A percentile compares a stretch with the other conserved stretches of the same genome.
Conservation (phyloP, 1,284 basidiomycete genomes). For the Ustilago hordei region DNA sequence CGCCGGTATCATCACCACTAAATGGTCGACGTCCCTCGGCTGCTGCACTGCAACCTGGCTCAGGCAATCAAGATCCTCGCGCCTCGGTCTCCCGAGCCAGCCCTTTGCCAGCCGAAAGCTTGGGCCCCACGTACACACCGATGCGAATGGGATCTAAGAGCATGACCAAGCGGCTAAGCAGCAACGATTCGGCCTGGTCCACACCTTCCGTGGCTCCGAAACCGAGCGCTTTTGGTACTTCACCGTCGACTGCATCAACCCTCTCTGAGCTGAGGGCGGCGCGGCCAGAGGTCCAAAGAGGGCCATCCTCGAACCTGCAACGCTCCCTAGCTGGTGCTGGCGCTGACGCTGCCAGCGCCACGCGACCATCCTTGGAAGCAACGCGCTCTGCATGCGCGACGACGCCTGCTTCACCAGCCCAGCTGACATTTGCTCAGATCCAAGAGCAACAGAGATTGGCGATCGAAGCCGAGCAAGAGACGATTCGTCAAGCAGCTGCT, state of each 20-base stretch:
- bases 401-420: constrained; percentile 21
- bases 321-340: constrained; percentile 15
- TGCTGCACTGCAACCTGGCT: constrained; percentile 27
- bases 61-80: constrained; percentile 11
- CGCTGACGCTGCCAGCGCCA: constrained; percentile 1
- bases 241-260: constrained; percentile 19
- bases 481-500: constrained; percentile 35
- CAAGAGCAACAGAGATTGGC: constrained; percentile 62
- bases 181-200: constrained; percentile 42
- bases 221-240: constrained; percentile 18
- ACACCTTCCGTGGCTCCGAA: constrained; percentile 26
- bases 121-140: constrained; percentile 56
- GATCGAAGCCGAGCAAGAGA: constrained; percentile 36
- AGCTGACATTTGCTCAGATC: constrained; percentile 61
- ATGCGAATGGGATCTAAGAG: constrained; percentile 35
- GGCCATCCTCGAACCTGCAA: constrained; percentile 25
- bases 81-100: constrained; percentile 20
- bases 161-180: constrained; percentile 36
- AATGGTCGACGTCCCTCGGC: constrained; percentile 38
- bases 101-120: constrained; percentile 18
- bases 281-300: constrained; percentile 22
- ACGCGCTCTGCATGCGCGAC: constrained; percentile 10
- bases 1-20: constrained; percentile 15
- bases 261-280: neutral
- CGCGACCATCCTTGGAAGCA: constrained; percentile 15